Evolutionary conservation across 768 basidiomycete genomes (phyloP), one percentile per base, ranked within the genome.

Genomic region (Dioszegia hungarica): DNA sequence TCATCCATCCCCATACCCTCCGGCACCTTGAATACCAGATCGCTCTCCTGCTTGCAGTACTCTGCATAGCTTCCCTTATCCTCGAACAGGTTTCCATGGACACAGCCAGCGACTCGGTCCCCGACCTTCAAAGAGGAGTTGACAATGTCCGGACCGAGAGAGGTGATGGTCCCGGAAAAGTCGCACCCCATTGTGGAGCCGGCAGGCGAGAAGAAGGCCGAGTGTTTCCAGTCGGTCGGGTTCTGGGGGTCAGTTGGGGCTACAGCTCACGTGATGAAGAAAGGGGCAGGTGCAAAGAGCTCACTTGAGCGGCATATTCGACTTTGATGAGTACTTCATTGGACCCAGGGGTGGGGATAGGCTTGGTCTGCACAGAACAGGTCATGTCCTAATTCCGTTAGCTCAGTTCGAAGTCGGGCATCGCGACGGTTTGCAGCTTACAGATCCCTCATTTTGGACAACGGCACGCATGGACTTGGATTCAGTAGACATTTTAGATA

Each of bases 191-290:
- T 59, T 41, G 62, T 66, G 6, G 57, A 60, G n/a, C 58, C 61
- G 2, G 59, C 43, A 2, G 54, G 54, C 3, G 64, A 55, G 34
- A 59, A 17, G 22, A 14, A 28, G 39, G 36, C 53, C 17, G 54
- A 56, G 59, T 73, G 66, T 45, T 73, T 73, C 68, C 68, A 68
- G 38, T 70, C 68, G 44, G 67, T 63, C 4, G 63, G 63, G 57
- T 68, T 68, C 62, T 63, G 31, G 22, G 10, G 9, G 14, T 36
- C 28, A 22, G 17, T 38, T 22, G 41, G 43, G 14, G 17, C 2
- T 28, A 15, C 8, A 28, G 14, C 27, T 28, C 11, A 37, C 6
- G n/a, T 15, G n/a, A 33, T 19, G 9, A 29, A 41, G 14, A 38
- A 15, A 22, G 6, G 38, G 17, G 33, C 6, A 28, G 17, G 9